Evolutionary conservation across 768 basidiomycete species (phyloP), one percentile per base, ranked within the genome.

Genomic region (Coprinopsis cinerea): DNA sequence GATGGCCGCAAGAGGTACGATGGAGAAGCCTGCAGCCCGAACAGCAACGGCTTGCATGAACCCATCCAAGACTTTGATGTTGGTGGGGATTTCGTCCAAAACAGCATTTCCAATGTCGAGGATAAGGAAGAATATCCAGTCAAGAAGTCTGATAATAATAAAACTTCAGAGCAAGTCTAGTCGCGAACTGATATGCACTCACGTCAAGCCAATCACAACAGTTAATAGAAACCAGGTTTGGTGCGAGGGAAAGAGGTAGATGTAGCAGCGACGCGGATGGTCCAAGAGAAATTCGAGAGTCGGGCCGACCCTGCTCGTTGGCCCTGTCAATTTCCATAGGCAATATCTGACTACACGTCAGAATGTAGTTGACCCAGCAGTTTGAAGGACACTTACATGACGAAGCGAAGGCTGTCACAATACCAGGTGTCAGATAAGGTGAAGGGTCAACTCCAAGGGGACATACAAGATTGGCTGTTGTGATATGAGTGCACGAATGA

Each of bases 211-310:
- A 2, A 88, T 30, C 20, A 96, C 72, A 20, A 94, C 64, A 1
- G 78, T 76, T 1, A 91, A 53, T 4, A 96, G 78, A 57, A 95
- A 88, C 90, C 92, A 92, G 2, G 93, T 96, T 61, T 96, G 93
- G 59, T 93, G 90, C 0, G 91, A 83, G 0, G 92, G 92, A 57
- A 95, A 95, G 7, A 95, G 76, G 62, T 92, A 89, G 10, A 92
- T 79, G 60, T 88, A 94, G 65, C 92, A 95, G 54, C 90, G 81
- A 10, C 95, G 81, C 11, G 95, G 95, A 61, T 97, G 95, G 59
- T 97, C 92, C 7, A 99, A 77, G 6, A 99, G 78, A 63, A 98
- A 99, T 48, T 83, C 85, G 1, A 96, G 71, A 0, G 92, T 91
- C 66, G 94, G 91, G 41, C 81, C 69, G 0, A 82, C 59, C 0